Evolutionary conservation across 1,139 yeast species (phyloP).

Genomic region (Keqinozyma sinolaborantium): DNA sequence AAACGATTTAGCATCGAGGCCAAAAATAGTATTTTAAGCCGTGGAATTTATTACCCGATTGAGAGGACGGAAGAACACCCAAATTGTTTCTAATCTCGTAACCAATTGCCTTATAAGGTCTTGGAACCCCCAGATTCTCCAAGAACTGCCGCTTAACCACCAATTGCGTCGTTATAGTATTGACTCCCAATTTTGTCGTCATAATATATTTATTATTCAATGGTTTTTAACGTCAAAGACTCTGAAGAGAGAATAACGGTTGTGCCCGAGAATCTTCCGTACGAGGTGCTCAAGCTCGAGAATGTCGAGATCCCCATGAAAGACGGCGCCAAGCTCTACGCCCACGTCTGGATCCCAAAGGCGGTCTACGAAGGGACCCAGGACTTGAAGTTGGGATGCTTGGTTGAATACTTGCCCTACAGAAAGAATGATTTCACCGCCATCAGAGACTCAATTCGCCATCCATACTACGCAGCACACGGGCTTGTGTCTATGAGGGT

Average conservation of each 20-base stretch:
- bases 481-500: conserved; percentile 39
- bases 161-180: conserved; percentile 29
- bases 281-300: conserved; percentile 23
- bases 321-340: conserved; percentile 31
- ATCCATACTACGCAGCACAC: conserved; percentile 40
- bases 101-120: too few relatives aligned
- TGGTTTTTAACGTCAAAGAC: conserved; percentile 17
- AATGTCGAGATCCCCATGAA: conserved; percentile 27
- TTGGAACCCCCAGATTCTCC: too few relatives aligned
- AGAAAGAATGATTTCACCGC: conserved; percentile 39
- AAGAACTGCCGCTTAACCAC: too few relatives aligned
- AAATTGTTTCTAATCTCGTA: too few relatives aligned
- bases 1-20: too few relatives aligned
- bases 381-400: conserved; percentile 23
- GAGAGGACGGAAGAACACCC: too few relatives aligned
- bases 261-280: conserved; percentile 19
- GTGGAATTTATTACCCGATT: too few relatives aligned
- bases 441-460: conserved; percentile 38
- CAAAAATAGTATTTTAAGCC: too few relatives aligned
- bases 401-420: conserved; percentile 40
- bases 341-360: conserved; percentile 38
- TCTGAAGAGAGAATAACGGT: conserved; percentile 17
- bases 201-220: background rate
- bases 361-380: conserved; percentile 12
- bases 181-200: too few relatives aligned